Percentiles rank a stretch among this genome's conserved stretches.
Conservation (phyloP, 805 yeast species). For the Pichia eremophila region DNA sequence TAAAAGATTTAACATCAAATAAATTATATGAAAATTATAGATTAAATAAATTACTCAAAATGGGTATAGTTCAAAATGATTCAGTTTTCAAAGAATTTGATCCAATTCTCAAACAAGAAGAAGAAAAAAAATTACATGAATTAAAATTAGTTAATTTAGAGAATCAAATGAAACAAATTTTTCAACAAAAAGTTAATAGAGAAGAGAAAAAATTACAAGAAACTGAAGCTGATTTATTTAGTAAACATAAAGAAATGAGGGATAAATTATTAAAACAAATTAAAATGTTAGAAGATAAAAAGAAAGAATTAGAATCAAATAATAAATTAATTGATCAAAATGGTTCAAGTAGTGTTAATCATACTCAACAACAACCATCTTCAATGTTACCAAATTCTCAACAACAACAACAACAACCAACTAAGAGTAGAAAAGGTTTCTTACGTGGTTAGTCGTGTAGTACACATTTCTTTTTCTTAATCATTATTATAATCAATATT, state of each 20-base stretch:
- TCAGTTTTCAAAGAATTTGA: slow-evolving; percentile 91
- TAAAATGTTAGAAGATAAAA: slow-evolving; percentile 84
- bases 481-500: no score
- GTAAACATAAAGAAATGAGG: slow-evolving; percentile 95
- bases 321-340: slow-evolving; percentile 2
- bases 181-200: slow-evolving; percentile 92
- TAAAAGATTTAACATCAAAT: slow-evolving; percentile 75
- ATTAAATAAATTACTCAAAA: slow-evolving; percentile 62
- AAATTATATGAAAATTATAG: slow-evolving; percentile 82
- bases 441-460: slow-evolving; percentile 38
- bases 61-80: slow-evolving; percentile 91
- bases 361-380: slow-evolving; percentile 32
- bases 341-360: no score
- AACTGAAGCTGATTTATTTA: slow-evolving; percentile 91
- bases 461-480: neutral
- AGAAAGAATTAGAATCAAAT: slow-evolving; percentile 61
- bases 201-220: slow-evolving; percentile 96
- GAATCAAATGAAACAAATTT: slow-evolving; percentile 91
- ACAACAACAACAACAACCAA: slow-evolving; percentile 24
- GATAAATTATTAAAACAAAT: slow-evolving; percentile 85
- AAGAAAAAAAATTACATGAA: slow-evolving; percentile 87
- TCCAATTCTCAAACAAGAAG: slow-evolving; percentile 86
- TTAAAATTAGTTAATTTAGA: slow-evolving; percentile 91
- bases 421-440: slow-evolving; percentile 72
- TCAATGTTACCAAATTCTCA: slow-evolving; percentile 22